These are phyloP conservation scores for Suillus variegatus DNA, from an alignment of 768 basidiomycete species.

Conservation along the genomic window DNA sequence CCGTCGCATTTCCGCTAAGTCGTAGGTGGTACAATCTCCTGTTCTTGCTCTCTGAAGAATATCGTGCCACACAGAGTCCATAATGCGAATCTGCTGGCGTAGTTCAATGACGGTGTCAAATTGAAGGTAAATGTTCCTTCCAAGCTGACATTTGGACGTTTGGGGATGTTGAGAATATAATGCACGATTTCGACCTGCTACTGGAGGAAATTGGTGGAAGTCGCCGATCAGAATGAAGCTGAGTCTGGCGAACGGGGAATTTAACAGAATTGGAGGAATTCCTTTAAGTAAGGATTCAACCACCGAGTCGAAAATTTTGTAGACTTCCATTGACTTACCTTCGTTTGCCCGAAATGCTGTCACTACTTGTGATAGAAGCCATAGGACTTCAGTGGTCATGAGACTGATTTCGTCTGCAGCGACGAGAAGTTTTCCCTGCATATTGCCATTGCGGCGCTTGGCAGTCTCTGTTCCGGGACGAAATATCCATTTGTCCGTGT, in stretches of 20 bases:
- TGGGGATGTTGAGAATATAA: slow-evolving; percentile 10
- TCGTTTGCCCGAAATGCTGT: no score
- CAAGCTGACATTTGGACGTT: slow-evolving; percentile 10
- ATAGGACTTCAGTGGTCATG: no score
- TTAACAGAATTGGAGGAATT: slow-evolving; percentile 1
- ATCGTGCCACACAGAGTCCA: slow-evolving; percentile 29
- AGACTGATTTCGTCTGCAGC: no score
- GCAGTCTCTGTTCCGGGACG: neutral
- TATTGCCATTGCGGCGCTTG: accelerated
- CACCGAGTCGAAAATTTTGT: no score
- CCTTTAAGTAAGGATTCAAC: slow-evolving; percentile 2
- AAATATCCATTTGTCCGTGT: neutral
- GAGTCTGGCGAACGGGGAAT: slow-evolving; percentile 36
- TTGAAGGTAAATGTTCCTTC: slow-evolving; percentile 26
- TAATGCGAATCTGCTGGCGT: slow-evolving; percentile 35
- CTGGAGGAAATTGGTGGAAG: slow-evolving; percentile 35
- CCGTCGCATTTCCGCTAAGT: neutral
- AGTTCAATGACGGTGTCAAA: slow-evolving; percentile 38
- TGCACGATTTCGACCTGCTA: slow-evolving; percentile 9
- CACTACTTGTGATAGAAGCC: no score
- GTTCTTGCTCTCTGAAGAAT: slow-evolving; percentile 28
- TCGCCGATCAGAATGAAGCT: slow-evolving; percentile 44
- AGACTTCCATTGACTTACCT: no score
- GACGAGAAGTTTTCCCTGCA: neutral
- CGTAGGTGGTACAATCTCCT: neutral